A percentile compares a stretch with the other conserved stretches of the same genome.
Conservation (phyloP, 768 basidiomycete genomes). For the Chiua virens region DNA sequence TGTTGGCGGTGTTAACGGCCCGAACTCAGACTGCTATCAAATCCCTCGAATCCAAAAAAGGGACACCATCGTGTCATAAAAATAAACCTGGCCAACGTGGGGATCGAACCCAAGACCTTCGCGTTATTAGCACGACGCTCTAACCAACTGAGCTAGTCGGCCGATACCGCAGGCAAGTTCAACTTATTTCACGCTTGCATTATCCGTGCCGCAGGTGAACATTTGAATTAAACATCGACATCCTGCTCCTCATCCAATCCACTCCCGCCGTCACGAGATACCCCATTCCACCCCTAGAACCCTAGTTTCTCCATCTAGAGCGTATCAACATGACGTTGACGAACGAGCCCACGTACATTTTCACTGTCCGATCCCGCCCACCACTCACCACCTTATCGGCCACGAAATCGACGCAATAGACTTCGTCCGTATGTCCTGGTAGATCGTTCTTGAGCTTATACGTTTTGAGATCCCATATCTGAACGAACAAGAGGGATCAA, state of each 20-base stretch:
- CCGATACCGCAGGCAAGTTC: no score
- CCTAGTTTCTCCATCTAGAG: constrained; percentile 32
- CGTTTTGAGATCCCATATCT: constrained; percentile 96
- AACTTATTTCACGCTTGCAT: no score
- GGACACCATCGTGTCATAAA: neutral
- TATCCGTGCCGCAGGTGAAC: no score
- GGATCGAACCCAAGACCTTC: constrained; percentile 75
- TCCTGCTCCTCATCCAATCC: no score
- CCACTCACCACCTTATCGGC: constrained; percentile 99
- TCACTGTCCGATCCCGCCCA: constrained; percentile 87
- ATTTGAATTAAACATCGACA: no score
- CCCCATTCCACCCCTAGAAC: no score
- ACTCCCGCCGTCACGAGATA: no score
- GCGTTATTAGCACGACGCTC: constrained; percentile 37
- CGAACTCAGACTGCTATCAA: constrained; percentile 21
- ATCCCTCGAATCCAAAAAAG: constrained; percentile 19
- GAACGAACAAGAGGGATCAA: neutral
- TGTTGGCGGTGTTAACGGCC: constrained; percentile 16
- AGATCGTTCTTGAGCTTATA: constrained; percentile 94
- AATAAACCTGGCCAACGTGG: constrained; percentile 58
- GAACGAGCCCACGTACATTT: constrained; percentile 65
- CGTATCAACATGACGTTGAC: neutral
- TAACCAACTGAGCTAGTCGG: constrained; percentile 36
- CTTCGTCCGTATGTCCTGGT: constrained; percentile 95
- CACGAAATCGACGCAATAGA: constrained; percentile 98